Base-by-base conservation (phyloP, 306 rosid genomes). In the Citrullus colocynthis region DNA sequence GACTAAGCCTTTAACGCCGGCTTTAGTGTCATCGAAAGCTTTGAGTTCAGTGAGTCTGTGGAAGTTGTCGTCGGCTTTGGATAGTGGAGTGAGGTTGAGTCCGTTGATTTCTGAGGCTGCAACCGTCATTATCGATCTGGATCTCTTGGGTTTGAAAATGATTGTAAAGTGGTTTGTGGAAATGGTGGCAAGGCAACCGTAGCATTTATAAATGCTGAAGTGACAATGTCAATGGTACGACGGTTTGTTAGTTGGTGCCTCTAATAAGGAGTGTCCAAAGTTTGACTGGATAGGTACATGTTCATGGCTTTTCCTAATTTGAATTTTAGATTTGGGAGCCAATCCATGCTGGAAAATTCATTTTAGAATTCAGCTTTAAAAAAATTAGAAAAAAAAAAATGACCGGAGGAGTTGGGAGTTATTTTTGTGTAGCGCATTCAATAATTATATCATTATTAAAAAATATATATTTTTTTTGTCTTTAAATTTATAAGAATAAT, bases 1-100 rank as follows among this genome's bases (percentile, higher is more conserved):
- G 12, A 77, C 76, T 0, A 85, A 81, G 52, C 88, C 88, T 66
- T 87, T 85, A 0, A 87, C 85, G 6, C 88, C 86, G 41, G 87
- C 78, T 74, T 81, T 85, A 2, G 87, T 60, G 6, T 85, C 86
- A 39, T 85, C 90, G 15, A 87, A 79, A 6, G 73, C 82, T 42
- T 83, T 81, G n/a, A 83, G 21, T 49, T 82, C 88, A 17, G 37
- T 52, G 30, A 28, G 36, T 18, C 83, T 14, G 34, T 80, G 69
- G 76, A 9, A 69, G 56, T 11, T 69, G 2, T 69, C 75, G 18
- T 69, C 37, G 34, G 54, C 30, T 42, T 69, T 42, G 75, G 75
- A 69, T 10, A 44, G 4, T 0, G 75, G 75, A 12, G 75, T 69
- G 36, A 69, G 75, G 51, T 10, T 67, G 74, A 67, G 16, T 41